These are phyloP conservation scores for Ustilago lituana DNA, from an alignment of 1,284 basidiomycete genomes.

Conservation along the genomic window DNA sequence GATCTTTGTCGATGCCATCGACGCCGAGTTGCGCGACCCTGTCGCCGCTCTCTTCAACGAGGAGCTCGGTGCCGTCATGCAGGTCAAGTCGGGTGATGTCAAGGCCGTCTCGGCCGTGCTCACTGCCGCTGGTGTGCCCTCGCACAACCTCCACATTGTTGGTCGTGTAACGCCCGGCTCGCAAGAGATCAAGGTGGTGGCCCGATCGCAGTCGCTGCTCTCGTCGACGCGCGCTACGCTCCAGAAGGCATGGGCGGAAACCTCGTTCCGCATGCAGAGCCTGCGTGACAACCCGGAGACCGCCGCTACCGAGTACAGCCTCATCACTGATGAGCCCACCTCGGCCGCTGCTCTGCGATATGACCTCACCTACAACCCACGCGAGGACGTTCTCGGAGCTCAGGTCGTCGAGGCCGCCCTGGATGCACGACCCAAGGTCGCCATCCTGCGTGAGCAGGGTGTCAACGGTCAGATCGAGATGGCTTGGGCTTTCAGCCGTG, in stretches of 20 bases:
- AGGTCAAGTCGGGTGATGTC: constrained; percentile 78
- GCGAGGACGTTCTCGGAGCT: constrained; percentile 48
- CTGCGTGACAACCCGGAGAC: constrained; percentile 83
- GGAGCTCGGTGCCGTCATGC: constrained; percentile 91
- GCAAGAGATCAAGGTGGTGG: constrained; percentile 72
- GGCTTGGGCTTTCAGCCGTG: constrained; percentile 94
- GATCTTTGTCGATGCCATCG: constrained; percentile 74
- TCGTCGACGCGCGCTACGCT: constrained; percentile 73
- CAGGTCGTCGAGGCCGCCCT: constrained; percentile 25
- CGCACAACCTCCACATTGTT: constrained; percentile 77
- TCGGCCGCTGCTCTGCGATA: constrained; percentile 68
- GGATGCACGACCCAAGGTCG: constrained; percentile 81
- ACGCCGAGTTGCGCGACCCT: constrained; percentile 69
- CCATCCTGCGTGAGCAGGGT: constrained; percentile 95
- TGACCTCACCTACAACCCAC: constrained; percentile 61
- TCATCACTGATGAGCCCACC: constrained; percentile 71
- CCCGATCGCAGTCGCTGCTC: constrained; percentile 38
- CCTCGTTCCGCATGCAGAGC: constrained; percentile 88
- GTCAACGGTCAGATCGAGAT: constrained; percentile 99
- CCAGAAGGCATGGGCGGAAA: constrained; percentile 91
- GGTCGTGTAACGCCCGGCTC: constrained; percentile 72
- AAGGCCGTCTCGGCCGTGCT: constrained; percentile 75
- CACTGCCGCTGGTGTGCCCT: constrained; percentile 77
- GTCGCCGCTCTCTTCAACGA: constrained; percentile 86
- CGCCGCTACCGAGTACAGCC: constrained; percentile 83